Conservation (phyloP, 2,329 filamentous ascomycete genomes). For the Fusarium neocosmosporiellum region DNA sequence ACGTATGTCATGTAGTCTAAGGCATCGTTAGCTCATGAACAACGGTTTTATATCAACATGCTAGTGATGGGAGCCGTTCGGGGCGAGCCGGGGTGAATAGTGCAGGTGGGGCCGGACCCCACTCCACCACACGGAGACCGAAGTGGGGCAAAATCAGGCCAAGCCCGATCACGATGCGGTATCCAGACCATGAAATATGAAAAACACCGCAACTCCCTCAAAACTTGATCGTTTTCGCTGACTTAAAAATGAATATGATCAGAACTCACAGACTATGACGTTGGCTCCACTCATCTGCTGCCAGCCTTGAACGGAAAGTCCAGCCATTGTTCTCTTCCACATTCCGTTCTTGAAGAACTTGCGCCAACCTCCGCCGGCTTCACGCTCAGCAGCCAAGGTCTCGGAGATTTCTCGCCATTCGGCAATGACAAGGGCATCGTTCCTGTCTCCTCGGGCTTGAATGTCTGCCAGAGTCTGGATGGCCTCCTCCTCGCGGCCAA, state of each 20-base stretch:
- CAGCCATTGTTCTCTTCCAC: slow-evolving; percentile 27
- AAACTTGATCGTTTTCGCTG: not conserved
- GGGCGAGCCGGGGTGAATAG: not conserved
- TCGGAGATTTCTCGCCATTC: slow-evolving; percentile 64
- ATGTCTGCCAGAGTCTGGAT: slow-evolving; percentile 62
- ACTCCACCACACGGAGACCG: not conserved
- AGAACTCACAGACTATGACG: slow-evolving; percentile 54
- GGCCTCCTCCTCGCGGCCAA: slow-evolving; percentile 67
- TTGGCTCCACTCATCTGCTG: slow-evolving; percentile 63
- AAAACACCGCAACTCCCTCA: not conserved
- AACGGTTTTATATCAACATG: not conserved
- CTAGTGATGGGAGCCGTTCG: not conserved
- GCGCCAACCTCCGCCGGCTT: slow-evolving; percentile 12
- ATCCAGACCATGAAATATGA: not conserved
- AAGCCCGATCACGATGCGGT: not conserved
- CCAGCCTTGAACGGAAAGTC: slow-evolving; percentile 54
- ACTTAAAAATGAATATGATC: too few species aligned
- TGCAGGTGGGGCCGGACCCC: not conserved
- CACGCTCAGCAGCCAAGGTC: slow-evolving; percentile 21
- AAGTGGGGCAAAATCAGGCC: not conserved
- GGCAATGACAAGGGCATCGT: slow-evolving; percentile 64
- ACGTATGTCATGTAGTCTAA: slow-evolving; percentile 59
- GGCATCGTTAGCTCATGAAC: not conserved
- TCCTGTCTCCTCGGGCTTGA: slow-evolving; percentile 63
- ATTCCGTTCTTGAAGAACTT: slow-evolving; percentile 25